These are phyloP conservation scores for Cardamine chenopodiifolia DNA, from an alignment of 345 rosid species.

Conservation along the genomic window DNA sequence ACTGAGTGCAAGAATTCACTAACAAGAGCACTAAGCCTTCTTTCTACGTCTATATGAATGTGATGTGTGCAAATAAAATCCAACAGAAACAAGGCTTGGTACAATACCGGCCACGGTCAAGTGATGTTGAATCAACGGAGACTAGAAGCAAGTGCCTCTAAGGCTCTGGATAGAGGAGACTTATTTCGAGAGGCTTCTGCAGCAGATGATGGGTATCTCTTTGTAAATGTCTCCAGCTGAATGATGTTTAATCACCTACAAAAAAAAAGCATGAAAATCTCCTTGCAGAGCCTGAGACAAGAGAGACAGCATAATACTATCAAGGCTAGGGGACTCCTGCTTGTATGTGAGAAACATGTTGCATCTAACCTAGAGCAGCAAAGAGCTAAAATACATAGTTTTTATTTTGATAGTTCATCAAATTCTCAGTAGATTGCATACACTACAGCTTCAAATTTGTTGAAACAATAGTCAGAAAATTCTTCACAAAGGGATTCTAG, in stretches of 20 bases:
- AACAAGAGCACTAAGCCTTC: background rate
- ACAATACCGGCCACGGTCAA: conserved; percentile 5
- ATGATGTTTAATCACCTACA: conserved; percentile 38
- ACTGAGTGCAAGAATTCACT: background rate
- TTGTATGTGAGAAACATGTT: conserved; percentile 6
- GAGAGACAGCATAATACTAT: background rate
- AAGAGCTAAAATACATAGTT: background rate
- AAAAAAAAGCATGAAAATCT: background rate
- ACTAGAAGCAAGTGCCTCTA: conserved; percentile 55
- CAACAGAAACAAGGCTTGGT: conserved; percentile 1
- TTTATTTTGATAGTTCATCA: conserved; percentile 17
- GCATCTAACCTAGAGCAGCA: conserved; percentile 9
- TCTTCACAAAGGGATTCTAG: background rate
- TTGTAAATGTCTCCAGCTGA: conserved; percentile 44
- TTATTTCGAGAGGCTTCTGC: conserved; percentile 56
- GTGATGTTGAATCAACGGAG: conserved; percentile 13
- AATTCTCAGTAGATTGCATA: background rate
- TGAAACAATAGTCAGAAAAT: background rate
- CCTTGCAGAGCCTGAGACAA: background rate
- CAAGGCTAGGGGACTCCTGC: background rate
- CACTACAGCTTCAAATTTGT: conserved; percentile 7
- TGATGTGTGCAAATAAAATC: background rate
- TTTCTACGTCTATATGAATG: background rate
- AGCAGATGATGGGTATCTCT: conserved; percentile 51
- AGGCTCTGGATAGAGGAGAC: conserved; percentile 51